Base-by-base conservation (phyloP, 2,329 filamentous ascomycete genomes). In the Sordariomycetes sp. region DNA sequence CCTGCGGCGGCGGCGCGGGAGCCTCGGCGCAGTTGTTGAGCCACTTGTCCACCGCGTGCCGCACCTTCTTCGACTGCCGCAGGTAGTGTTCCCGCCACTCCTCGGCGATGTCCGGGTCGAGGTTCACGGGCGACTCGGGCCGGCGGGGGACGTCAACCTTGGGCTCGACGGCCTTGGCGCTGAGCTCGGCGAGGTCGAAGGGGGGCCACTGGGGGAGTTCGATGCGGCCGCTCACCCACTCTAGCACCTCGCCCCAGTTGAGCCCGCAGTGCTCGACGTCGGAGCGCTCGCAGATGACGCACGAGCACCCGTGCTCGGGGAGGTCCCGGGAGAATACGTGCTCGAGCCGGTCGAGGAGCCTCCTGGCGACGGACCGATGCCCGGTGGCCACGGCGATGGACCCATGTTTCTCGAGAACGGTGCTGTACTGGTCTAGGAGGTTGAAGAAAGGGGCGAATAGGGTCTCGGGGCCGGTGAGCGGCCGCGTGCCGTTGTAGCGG, bases 301-400 rank as follows among this genome's bases (percentile, higher is more conserved):
- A 97, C 51, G 77, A 74, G 68, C 92, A 97, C n/a, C 86, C 84
- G 65, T 96, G 85, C 0, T 84, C 84, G 0, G 91, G 91, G 39
- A 99, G 85, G 65, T 97, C 92, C 59, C 94, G 81, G 2, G 90
- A 91, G 70, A 99, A 97, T 10, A 99, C 90, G 58, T 92, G 89
- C 67, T 96, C 92, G 3, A 99, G 76, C 42, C 94, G 84, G 70
- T 99, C 92, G 5, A 97, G 79, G 25, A 97, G 73, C 55, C 91
- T 82, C 5, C 94, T 84, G 3, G 94, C 94, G n/a, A 97, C 88
- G 0, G 92, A 96, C 57, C 89, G 84, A 69, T 97, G 96, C 6
- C 94, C 94, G 0, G 92, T 97, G 17, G 94, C 94, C 1, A 97
- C 94, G 2, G 94, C 94, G 5, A 99, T 75, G 0, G 92, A 97